Evolutionary conservation across 2,329 filamentous ascomycete species (phyloP).

Genomic region (Xylaria sp.): DNA sequence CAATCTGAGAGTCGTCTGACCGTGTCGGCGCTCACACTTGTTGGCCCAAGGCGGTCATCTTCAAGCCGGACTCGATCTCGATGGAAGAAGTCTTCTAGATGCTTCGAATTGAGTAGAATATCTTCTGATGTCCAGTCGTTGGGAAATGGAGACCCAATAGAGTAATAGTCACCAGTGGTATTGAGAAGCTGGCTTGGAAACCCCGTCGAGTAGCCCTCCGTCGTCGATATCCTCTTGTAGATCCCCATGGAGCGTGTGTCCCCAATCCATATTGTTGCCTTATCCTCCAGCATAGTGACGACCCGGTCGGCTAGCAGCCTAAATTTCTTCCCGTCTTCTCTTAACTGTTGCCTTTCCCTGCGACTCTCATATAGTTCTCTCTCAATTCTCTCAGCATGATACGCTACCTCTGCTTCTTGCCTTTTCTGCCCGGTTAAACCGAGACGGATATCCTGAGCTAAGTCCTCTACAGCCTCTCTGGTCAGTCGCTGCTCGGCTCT

Average conservation of each 20-base stretch:
- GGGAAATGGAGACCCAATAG: neutral
- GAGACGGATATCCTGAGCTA: conserved; percentile 21
- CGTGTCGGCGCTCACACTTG: neutral
- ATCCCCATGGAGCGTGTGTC: conserved; percentile 5
- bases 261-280: conserved; percentile 13
- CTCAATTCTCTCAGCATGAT: conserved; percentile 18
- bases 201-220: neutral
- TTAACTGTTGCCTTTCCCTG: conserved; percentile 18
- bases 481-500: conserved; percentile 25
- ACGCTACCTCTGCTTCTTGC: conserved; percentile 21
- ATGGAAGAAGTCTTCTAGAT: conserved; percentile 32
- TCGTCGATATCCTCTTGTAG: conserved; percentile 1
- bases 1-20: conserved; percentile 22
- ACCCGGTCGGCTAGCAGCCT: conserved; percentile 16
- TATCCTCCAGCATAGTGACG: conserved; percentile 15
- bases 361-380: conserved; percentile 17
- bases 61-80: conserved; percentile 28
- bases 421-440: conserved; percentile 16
- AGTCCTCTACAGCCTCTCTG: conserved; percentile 20
- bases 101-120: conserved; percentile 22
- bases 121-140: conserved; percentile 22
- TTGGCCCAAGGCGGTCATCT: conserved; percentile 11
- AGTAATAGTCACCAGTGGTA: neutral
- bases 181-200: conserved; percentile 15
- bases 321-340: conserved; percentile 17